Percentiles rank a stretch among this genome's conserved stretches.
phyloP scores from a whole-genome alignment of 495 filamentous ascomycete species.

The Penicillium longicatenatum region DNA sequence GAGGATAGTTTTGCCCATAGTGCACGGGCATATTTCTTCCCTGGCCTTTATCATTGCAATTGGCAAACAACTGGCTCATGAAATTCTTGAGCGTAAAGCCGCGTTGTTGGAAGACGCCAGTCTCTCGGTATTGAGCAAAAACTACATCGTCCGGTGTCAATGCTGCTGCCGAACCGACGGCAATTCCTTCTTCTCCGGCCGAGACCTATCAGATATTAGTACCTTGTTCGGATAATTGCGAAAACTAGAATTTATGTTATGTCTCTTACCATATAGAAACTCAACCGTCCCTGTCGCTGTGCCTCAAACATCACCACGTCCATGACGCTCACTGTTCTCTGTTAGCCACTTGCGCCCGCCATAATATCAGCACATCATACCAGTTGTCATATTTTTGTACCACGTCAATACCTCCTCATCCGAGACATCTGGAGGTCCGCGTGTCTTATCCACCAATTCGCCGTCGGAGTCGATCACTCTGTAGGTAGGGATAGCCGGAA shows the following conservation, averaged over 20 bases:
- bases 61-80: slow-evolving; percentile 95
- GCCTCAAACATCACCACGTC: slow-evolving; percentile 94
- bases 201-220: slow-evolving; percentile 56
- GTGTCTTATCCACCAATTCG: slow-evolving; percentile 68
- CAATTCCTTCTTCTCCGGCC: slow-evolving; percentile 93
- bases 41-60: slow-evolving; percentile 73
- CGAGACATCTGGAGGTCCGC: slow-evolving; percentile 60
- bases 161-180: slow-evolving; percentile 82
- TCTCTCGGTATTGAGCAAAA: slow-evolving; percentile 94
- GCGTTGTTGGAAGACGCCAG: slow-evolving; percentile 85
- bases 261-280: slow-evolving; percentile 85
- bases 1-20: slow-evolving; percentile 80
- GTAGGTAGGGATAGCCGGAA: slow-evolving; percentile 79
- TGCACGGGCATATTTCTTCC: slow-evolving; percentile 99
- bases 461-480: slow-evolving; percentile 85
- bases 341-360: slow-evolving; percentile 9
- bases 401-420: slow-evolving; percentile 67
- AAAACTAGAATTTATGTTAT: too few relatives aligned
- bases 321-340: slow-evolving; percentile 74
- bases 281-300: slow-evolving; percentile 76
- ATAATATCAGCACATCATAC: slow-evolving; percentile 31
- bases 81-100: slow-evolving; percentile 86
- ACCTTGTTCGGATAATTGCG: background rate
- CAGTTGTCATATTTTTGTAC: slow-evolving; percentile 69
- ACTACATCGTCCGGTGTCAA: slow-evolving; percentile 82